Base-by-base conservation (phyloP, 805 yeast species). In the Candida lessepsii region DNA sequence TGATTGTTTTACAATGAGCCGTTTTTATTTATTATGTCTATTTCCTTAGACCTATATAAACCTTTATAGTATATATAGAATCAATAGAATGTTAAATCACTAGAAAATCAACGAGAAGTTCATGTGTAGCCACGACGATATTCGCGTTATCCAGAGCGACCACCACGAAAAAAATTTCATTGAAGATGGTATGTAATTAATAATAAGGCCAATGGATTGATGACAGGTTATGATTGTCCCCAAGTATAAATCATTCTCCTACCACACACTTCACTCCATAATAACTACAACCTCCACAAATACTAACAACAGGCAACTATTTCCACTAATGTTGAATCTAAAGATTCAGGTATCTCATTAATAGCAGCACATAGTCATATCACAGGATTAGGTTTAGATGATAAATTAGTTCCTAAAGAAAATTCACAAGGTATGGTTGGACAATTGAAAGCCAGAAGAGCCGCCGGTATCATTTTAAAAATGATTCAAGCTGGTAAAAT, bases 361-460 rank as follows among this genome's bases (percentile, higher is more conserved):
- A 83, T 89, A 42, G 96, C 98, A 2, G 96, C 98, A n/a, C 99
- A 93, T 63, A 89, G 97, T 5, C 99, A 93, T 65, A 93, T 93
- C 60, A 76, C 93, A 17, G 99, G 99, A 1, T 75, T 93, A 21
- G 99, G 99, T n/a, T 76, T 93, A 39, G 98, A 91, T 62, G 97
- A 89, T 48, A 78, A 81, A 54, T 74, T 95, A 50, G 82, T 79
- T 54, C 98, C 98, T 29, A 78, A 85, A 41, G 85, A 77, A 37
- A 54, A 67, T 2, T 73, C 83, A 27, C 96, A 93, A 59, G 99
- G 99, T 13, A 89, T 93, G 95, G 98, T 93, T 35, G 99, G 99
- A 23, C 99, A 93, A 70, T 60, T 80, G 40, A 86, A 86, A 58
- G 99, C 99, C 2, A 80, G 99, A 65, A 83, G 81, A 58, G 98